Percentiles rank a stretch among this genome's conserved stretches.
Conservation (phyloP, 2,329 filamentous ascomycete species). For the Paecilomyces dactylethromorphus region DNA sequence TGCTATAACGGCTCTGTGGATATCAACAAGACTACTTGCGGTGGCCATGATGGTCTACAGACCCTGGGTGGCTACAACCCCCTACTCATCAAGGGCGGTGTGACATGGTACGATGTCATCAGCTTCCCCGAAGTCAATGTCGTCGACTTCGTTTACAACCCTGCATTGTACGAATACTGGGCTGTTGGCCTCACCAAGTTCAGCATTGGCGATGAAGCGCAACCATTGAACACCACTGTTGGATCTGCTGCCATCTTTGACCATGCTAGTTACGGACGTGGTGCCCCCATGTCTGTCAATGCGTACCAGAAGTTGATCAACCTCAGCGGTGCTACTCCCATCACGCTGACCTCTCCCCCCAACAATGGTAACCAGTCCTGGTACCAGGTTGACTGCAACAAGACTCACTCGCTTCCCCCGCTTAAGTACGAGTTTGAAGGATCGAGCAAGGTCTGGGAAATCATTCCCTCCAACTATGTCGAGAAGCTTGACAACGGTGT, state of each 20-base stretch:
- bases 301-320: conserved; percentile 10
- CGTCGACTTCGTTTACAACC: conserved; percentile 13
- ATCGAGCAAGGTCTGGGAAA: conserved; percentile 10
- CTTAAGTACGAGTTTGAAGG: conserved; percentile 11
- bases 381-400: conserved; percentile 10
- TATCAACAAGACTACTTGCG: conserved; percentile 7
- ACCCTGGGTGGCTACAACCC: conserved; percentile 12
- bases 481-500: conserved; percentile 9
- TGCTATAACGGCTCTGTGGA: conserved; percentile 12
- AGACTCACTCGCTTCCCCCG: conserved; percentile 7
- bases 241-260: conserved; percentile 13
- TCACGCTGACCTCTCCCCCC: conserved; percentile 6
- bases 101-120: conserved; percentile 12
- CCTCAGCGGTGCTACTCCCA: conserved; percentile 9
- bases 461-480: conserved; percentile 10
- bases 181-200: conserved; percentile 9
- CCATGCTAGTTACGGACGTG: conserved; percentile 13
- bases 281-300: conserved; percentile 10
- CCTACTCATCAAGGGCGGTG: conserved; percentile 7
- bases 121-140: conserved; percentile 11
- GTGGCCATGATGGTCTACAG: conserved; percentile 10
- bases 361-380: conserved; percentile 13
- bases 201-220: conserved; percentile 11
- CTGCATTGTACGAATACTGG: conserved; percentile 12
- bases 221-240: conserved; percentile 11